Percentiles rank a stretch among this genome's conserved stretches.
Conservation (phyloP, 768 basidiomycete genomes). For the Lentinula guzmanii region DNA sequence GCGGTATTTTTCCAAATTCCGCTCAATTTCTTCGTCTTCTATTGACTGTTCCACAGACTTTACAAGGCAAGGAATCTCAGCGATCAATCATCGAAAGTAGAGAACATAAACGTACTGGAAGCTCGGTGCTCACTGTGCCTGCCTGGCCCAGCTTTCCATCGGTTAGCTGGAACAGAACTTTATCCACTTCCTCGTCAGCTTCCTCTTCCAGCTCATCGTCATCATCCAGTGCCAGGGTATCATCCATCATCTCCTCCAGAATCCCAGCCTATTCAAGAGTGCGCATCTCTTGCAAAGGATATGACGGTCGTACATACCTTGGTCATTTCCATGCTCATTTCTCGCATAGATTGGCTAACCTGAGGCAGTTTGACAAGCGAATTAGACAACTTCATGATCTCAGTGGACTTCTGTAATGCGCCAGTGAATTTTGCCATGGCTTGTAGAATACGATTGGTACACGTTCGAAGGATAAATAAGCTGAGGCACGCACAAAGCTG, state of each 20-base stretch:
- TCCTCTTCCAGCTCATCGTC: constrained; percentile 95
- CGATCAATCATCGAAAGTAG: constrained; percentile 4
- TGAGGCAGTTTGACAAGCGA: constrained; percentile 87
- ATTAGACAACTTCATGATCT: constrained; percentile 99
- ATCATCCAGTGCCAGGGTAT: constrained; percentile 85
- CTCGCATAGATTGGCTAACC: constrained; percentile 87
- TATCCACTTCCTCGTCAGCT: constrained; percentile 96
- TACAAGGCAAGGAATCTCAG: constrained; percentile 3
- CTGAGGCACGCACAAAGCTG: constrained; percentile 69
- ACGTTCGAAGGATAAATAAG: neutral
- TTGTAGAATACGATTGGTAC: constrained; percentile 22
- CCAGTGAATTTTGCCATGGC: constrained; percentile 97
- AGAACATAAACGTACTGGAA: constrained; percentile 56
- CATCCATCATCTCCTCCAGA: constrained; percentile 97
- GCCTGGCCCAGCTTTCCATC: constrained; percentile 92
- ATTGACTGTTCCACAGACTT: constrained; percentile 55
- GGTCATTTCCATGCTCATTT: constrained; percentile 99
- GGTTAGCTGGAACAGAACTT: constrained; percentile 91
- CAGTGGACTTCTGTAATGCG: constrained; percentile 94
- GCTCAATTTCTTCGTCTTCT: constrained; percentile 81
- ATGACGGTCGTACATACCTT: constrained; percentile 50
- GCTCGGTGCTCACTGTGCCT: constrained; percentile 60
- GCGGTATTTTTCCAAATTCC: constrained; percentile 86
- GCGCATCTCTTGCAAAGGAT: neutral
- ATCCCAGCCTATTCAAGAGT: constrained; percentile 74